These are phyloP conservation scores for Phytophthora europaea DNA, from an alignment of 352 stramenopile species.

Conservation along the genomic window DNA sequence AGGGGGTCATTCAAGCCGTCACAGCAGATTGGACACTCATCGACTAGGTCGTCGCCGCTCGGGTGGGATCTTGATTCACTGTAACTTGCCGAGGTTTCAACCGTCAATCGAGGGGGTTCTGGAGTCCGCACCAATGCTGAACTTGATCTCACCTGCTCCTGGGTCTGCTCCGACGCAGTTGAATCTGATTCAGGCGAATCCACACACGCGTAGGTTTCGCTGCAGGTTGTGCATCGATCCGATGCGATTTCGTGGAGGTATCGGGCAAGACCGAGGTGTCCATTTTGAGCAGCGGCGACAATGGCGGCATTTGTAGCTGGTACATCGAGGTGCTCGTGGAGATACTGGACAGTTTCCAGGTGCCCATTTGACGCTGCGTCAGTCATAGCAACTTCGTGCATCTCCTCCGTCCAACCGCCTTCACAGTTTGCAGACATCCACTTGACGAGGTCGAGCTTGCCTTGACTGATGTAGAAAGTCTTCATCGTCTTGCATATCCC, in stretches of 20 bases:
- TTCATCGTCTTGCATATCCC: neutral
- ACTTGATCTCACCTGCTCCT: neutral
- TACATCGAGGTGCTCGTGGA: neutral
- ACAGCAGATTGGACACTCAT: neutral
- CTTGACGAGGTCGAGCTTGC: neutral
- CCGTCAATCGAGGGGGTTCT: neutral
- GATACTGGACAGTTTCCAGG: neutral
- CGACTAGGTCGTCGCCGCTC: neutral
- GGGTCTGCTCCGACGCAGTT: neutral
- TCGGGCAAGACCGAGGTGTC: neutral
- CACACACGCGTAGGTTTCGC: neutral
- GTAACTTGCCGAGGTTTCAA: neutral
- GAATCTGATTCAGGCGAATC: neutral
- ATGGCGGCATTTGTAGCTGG: neutral
- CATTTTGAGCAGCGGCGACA: neutral
- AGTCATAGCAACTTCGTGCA: neutral
- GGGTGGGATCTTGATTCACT: neutral
- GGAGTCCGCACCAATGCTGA: neutral
- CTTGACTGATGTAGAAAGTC: neutral
- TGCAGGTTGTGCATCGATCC: neutral
- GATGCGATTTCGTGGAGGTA: neutral
- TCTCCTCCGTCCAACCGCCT: neutral
- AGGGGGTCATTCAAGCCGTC: neutral
- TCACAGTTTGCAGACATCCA: slow-evolving; percentile 1
- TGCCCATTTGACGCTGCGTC: neutral